phyloP scores from a whole-genome alignment of 1,284 basidiomycete species.

The Ustilago loliicola region DNA sequence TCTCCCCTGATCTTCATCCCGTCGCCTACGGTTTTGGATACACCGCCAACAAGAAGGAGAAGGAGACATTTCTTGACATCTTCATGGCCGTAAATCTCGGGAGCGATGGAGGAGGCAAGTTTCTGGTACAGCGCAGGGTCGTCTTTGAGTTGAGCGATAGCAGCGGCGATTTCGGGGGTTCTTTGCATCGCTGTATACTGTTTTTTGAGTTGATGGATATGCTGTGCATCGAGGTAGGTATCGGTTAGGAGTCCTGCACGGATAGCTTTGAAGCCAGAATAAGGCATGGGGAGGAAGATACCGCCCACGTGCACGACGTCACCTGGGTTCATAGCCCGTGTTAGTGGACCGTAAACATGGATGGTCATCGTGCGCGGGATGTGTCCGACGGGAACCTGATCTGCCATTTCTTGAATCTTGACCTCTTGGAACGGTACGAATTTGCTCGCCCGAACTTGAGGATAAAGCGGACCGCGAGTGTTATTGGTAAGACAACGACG shows the following conservation, averaged over 20 bases:
- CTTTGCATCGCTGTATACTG: slow-evolving; percentile 95
- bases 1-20: slow-evolving; percentile 99
- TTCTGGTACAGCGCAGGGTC: slow-evolving; percentile 86
- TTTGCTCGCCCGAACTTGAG: slow-evolving; percentile 96
- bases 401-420: slow-evolving; percentile 99
- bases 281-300: slow-evolving; percentile 89
- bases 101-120: slow-evolving; percentile 84
- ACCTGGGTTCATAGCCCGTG: slow-evolving; percentile 92
- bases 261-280: slow-evolving; percentile 87
- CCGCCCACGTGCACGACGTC: slow-evolving; percentile 94
- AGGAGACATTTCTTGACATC: slow-evolving; percentile 99
- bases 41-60: slow-evolving; percentile 92
- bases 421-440: slow-evolving; percentile 99
- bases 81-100: slow-evolving; percentile 97
- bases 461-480: slow-evolving; percentile 91
- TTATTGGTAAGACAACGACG: slow-evolving; percentile 85
- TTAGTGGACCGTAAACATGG: slow-evolving; percentile 90
- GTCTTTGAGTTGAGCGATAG: slow-evolving; percentile 79
- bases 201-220: slow-evolving; percentile 95
- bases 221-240: slow-evolving; percentile 93
- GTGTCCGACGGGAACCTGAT: slow-evolving; percentile 99
- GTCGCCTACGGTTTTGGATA: slow-evolving; percentile 92
- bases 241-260: slow-evolving; percentile 96
- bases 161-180: slow-evolving; percentile 84
- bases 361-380: slow-evolving; percentile 98